Conservation (phyloP, 1,139 yeast species). For the Scheffersomyces stambukii region DNA sequence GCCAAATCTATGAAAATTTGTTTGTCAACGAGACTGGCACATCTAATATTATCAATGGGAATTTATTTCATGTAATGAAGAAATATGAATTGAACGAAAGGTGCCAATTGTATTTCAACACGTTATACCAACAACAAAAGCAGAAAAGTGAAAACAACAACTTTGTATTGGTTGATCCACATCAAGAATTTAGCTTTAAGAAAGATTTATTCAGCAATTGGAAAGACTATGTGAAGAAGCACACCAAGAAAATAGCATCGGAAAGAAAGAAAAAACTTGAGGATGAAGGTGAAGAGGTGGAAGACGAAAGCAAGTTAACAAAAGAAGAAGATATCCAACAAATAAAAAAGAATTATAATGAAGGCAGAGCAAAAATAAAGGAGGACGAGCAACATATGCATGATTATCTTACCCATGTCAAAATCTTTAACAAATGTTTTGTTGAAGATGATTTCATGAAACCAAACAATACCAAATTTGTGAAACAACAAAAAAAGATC, state of each 20-base stretch:
- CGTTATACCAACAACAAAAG: too few relatives aligned
- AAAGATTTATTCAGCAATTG: conserved; percentile 12
- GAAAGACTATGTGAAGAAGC: conserved; percentile 11
- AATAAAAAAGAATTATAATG: conserved; percentile 4
- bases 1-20: too few relatives aligned
- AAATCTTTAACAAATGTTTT: conserved; percentile 42
- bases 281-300: conserved; percentile 7
- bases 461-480: conserved; percentile 2
- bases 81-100: conserved; percentile 8
- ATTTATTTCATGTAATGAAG: conserved; percentile 7
- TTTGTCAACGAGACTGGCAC: too few relatives aligned
- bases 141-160: too few relatives aligned
- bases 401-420: conserved; percentile 37
- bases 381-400: conserved; percentile 30
- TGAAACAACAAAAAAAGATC: conserved; percentile 1
- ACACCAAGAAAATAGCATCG: conserved; percentile 3
- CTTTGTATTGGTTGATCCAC: conserved; percentile 11
- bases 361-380: conserved; percentile 9
- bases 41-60: not conserved
- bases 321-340: conserved; percentile 6
- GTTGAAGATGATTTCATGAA: conserved; percentile 12
- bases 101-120: conserved; percentile 12
- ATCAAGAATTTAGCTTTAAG: conserved; percentile 11
- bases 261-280: conserved; percentile 3
- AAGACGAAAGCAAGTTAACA: conserved; percentile 5